Evolutionary conservation across 495 filamentous ascomycete species (phyloP), one percentile per base, ranked within the genome.

Genomic region (Melanomma pulvis-pyrius): DNA sequence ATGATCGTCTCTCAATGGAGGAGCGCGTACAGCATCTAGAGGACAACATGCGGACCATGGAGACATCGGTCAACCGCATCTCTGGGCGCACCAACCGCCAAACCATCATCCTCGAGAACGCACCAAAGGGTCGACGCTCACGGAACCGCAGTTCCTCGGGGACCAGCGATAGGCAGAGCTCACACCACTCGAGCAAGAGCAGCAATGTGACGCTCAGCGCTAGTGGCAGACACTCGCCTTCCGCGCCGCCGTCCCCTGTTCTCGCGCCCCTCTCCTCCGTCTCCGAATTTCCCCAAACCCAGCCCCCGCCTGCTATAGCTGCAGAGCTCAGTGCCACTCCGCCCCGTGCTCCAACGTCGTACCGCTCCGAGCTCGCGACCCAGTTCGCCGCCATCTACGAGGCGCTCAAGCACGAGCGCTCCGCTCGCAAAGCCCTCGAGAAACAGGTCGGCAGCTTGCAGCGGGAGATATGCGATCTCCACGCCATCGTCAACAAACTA

Each of bases 31-130:
- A 65, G 36, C 54, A 63, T 3, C 30, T 73, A 6, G 71, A 73
- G 55, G 51, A 61, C 41, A 54, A 58, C 26, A 52, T 68, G 59
- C 58, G 34, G 24, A 36, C 12, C 1, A 39, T 73, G 0, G 71
- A 73, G 32, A 49, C 47, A 3, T 67, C 67, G 1, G 56, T 70
- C 24, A 62, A 56, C 39, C 61, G 71, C 19, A 34, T 69, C 6
- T 69, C 70, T 4, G 70, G 70, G 24, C 62, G 70, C 39, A 64
- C 39, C 49, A 66, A 73, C 25, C 71, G 71, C 8, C 71, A 70
- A 54, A 73, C 67, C 22, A 70, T 73, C 29, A 68, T 73, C 51
- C 64, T 73, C 1, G 71, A 73, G 55, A 73, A 68, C 59, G 67
- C 67, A 44, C 67, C 71, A 6, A 73, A 70, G 47, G 67, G 67